phyloP scores from a whole-genome alignment of 345 rosid genomes.

The Pseudoturritis turrita region DNA sequence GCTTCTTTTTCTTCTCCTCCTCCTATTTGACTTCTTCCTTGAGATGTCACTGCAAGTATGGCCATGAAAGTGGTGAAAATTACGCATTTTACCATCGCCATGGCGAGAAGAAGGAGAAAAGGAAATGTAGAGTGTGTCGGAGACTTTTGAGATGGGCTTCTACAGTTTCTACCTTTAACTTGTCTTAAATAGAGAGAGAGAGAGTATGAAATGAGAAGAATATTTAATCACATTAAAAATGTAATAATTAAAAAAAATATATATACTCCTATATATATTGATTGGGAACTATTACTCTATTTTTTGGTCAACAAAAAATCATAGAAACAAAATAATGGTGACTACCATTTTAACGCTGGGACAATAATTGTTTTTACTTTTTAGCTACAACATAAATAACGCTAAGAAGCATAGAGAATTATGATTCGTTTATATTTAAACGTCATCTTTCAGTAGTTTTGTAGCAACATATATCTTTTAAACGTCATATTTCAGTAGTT shows the following conservation, averaged over 20 bases:
- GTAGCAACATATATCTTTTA: too few relatives aligned
- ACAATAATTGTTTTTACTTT: too few relatives aligned
- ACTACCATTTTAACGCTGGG: neutral
- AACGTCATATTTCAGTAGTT: too few relatives aligned
- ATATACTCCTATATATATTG: too few relatives aligned
- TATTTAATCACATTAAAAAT: neutral
- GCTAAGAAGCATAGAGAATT: neutral
- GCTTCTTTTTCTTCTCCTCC: conserved; percentile 32
- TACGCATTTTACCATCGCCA: conserved; percentile 32
- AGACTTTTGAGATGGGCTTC: conserved; percentile 19
- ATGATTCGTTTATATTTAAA: neutral
- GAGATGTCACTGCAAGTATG: conserved; percentile 24
- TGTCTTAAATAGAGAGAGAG: conserved; percentile 27
- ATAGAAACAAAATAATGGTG: neutral
- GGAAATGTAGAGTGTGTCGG: neutral
- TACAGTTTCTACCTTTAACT: conserved; percentile 21
- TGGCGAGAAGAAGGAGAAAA: conserved; percentile 2
- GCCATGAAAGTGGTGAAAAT: conserved; percentile 29
- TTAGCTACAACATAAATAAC: too few relatives aligned
- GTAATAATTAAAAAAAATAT: neutral
- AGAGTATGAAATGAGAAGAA: neutral
- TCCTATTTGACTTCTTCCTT: conserved; percentile 8
- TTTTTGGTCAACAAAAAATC: neutral
- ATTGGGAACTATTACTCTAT: neutral
- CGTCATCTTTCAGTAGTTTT: neutral